These are phyloP conservation scores for Phytopythium oedochilum DNA, from an alignment of 352 stramenopile species.

Conservation along the genomic window DNA sequence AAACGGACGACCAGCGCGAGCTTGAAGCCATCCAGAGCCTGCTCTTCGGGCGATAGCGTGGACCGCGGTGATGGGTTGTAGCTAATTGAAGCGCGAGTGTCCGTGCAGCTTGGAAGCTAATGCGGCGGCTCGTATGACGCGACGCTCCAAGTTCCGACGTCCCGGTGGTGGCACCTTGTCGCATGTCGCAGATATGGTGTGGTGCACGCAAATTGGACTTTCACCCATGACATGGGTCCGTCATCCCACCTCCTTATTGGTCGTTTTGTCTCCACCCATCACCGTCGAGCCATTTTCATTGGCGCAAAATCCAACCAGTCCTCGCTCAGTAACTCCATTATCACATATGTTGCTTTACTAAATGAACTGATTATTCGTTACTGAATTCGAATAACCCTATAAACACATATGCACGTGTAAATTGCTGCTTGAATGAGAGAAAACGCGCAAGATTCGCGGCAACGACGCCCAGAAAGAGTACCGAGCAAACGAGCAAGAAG, in stretches of 20 bases:
- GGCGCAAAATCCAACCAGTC: not conserved
- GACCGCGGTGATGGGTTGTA: too few relatives aligned
- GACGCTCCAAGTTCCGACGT: not conserved
- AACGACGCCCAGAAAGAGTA: not conserved
- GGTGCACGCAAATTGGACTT: not conserved
- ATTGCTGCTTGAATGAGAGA: not conserved
- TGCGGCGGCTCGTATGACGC: not conserved
- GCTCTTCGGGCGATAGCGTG: constrained; percentile 27
- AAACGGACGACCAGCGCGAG: constrained; percentile 53
- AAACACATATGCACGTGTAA: not conserved
- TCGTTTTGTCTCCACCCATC: not conserved
- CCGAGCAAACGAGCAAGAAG: not conserved
- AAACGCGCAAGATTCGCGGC: not conserved
- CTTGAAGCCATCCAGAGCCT: constrained; percentile 53
- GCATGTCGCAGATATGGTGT: not conserved
- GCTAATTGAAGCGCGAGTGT: not conserved
- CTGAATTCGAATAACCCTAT: too few relatives aligned
- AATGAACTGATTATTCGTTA: too few relatives aligned
- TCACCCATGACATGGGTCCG: constrained; percentile 12
- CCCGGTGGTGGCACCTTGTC: not conserved
- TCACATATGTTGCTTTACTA: not conserved
- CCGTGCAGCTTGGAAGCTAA: not conserved
- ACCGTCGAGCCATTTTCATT: not conserved
- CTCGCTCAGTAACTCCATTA: not conserved
- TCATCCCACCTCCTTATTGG: constrained; percentile 10